Conservation (phyloP, 1,284 basidiomycete genomes). For the Irpex rosettiformis region DNA sequence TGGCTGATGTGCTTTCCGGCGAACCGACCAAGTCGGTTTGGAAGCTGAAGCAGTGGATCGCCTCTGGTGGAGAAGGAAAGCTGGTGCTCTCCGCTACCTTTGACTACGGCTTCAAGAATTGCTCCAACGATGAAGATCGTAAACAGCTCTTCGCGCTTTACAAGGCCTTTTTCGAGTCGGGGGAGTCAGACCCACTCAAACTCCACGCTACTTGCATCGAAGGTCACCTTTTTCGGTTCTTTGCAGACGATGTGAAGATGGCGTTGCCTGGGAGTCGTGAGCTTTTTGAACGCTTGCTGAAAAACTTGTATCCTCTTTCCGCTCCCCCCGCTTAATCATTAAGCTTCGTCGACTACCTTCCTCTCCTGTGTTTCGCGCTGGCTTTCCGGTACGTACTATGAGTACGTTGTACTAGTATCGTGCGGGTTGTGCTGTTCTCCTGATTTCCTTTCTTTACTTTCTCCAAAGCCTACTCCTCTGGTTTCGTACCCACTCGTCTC, state of each 20-base stretch:
- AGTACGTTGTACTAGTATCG: too few species aligned
- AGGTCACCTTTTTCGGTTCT: slow-evolving; percentile 31
- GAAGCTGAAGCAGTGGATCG: slow-evolving; percentile 34
- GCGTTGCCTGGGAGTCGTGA: background rate
- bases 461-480: too few species aligned
- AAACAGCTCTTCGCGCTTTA: slow-evolving; percentile 29
- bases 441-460: too few species aligned
- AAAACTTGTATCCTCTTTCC: background rate
- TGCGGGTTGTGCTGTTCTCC: too few species aligned
- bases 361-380: too few species aligned
- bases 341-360: too few species aligned
- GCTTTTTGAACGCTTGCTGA: background rate
- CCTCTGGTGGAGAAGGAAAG: slow-evolving; percentile 8
- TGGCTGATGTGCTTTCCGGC: slow-evolving; percentile 24
- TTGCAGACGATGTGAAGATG: slow-evolving; percentile 11
- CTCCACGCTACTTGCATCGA: slow-evolving; percentile 34
- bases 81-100: slow-evolving; percentile 17
- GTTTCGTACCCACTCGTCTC: too few species aligned
- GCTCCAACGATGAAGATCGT: slow-evolving; percentile 23
- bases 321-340: too few species aligned
- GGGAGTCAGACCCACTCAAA: slow-evolving; percentile 25
- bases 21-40: slow-evolving; percentile 33
- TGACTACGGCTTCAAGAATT: slow-evolving; percentile 39
- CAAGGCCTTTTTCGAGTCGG: slow-evolving; percentile 24
- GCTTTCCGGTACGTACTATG: too few species aligned